phyloP scores from a whole-genome alignment of 306 rosid genomes.

The Medicago truncatula region MtrunA17r5.0-ANR NC_053046.1:40820501-40821000 shows the following conservation, averaged over 20 bases:
- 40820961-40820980: conserved; percentile 91
- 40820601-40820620: not conserved
- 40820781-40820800: conserved; percentile 81
- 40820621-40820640: not conserved
- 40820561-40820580: not conserved
- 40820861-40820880: conserved; percentile 68
- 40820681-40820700: conserved; percentile 92
- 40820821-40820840: conserved; percentile 74
- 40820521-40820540: too few relatives aligned
- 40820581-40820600: not conserved
- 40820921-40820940: conserved; percentile 87
- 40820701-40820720: conserved; percentile 90
- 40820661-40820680: conserved; percentile 95
- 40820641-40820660: conserved; percentile 77
- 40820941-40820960: conserved; percentile 88
- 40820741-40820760: conserved; percentile 74
- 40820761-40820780: conserved; percentile 70
- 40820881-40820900: conserved; percentile 80
- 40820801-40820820: conserved; percentile 94
- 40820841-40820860: conserved; percentile 83
- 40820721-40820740: conserved; percentile 81
- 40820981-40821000: conserved; percentile 96
- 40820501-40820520: too few relatives aligned
- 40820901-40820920: conserved; percentile 94
- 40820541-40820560: too few relatives aligned